A percentile compares a stretch with the other conserved stretches of the same genome.
phyloP scores from a whole-genome alignment of 129 eudicot species.

The Glebionis coronaria region DNA sequence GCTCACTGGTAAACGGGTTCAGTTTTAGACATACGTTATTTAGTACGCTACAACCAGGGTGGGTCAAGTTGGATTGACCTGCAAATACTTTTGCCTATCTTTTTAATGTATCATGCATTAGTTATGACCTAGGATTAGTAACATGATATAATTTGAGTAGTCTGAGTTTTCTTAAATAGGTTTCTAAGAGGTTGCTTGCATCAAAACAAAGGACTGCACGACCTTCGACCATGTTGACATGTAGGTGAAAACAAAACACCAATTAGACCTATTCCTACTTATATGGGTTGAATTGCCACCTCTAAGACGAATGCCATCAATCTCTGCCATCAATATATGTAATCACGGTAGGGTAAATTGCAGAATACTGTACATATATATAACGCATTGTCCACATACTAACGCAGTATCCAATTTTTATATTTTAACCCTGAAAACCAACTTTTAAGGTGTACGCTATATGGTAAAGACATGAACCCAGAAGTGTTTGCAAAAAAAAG shows the following conservation, averaged over 20 bases:
- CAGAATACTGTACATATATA: background rate
- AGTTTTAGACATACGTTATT: background rate
- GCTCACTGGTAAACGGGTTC: background rate
- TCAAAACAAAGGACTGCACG: background rate
- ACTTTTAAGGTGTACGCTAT: no score
- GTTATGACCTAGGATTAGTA: no score
- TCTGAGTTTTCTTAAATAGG: no score
- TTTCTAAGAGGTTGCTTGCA: no score
- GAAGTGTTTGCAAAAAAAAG: no score
- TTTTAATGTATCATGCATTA: no score
- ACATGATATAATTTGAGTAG: no score
- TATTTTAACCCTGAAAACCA: background rate
- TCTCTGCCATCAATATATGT: background rate
- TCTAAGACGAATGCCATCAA: no score
- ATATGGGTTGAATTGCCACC: background rate
- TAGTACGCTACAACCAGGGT: background rate
- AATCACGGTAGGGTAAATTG: background rate
- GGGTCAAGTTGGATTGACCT: background rate
- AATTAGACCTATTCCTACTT: background rate
- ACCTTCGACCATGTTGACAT: background rate
- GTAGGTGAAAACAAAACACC: background rate
- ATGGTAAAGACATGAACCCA: background rate
- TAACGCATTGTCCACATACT: background rate
- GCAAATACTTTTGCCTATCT: background rate
- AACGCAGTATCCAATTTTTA: background rate